Evolutionary conservation across 2,329 filamentous ascomycete genomes (phyloP).

Genomic region (Scortechinia acanthostroma): DNA sequence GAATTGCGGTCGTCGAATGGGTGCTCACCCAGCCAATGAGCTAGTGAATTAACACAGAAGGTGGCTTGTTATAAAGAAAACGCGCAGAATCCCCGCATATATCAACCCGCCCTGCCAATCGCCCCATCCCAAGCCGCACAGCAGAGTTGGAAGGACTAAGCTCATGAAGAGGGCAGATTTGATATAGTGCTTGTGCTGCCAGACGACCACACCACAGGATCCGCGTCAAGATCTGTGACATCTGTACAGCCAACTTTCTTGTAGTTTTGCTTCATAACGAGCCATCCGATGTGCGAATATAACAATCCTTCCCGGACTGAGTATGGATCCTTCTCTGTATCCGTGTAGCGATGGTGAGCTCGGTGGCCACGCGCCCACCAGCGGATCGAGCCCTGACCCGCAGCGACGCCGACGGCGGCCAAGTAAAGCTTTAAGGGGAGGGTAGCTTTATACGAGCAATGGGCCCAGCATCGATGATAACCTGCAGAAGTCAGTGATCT

Average conservation of each 20-base stretch:
- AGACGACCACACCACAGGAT: constrained; percentile 38
- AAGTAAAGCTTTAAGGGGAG: constrained; percentile 35
- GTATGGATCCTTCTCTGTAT: constrained; percentile 42
- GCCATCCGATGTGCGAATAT: constrained; percentile 41
- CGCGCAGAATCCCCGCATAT: constrained; percentile 40
- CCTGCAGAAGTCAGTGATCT: constrained; percentile 9
- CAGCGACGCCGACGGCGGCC: constrained; percentile 34
- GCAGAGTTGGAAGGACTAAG: constrained; percentile 34
- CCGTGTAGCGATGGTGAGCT: constrained; percentile 41
- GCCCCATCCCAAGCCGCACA: constrained; percentile 36
- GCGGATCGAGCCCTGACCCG: constrained; percentile 37
- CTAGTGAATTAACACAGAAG: constrained; percentile 44
- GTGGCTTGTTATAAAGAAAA: constrained; percentile 43
- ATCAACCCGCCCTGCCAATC: constrained; percentile 39
- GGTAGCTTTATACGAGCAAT: constrained; percentile 34
- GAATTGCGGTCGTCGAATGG: constrained; percentile 68
- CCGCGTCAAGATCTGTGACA: constrained; percentile 39
- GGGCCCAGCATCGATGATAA: constrained; percentile 29
- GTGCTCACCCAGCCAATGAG: constrained; percentile 50
- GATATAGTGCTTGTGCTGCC: constrained; percentile 38
- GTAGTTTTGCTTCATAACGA: constrained; percentile 45
- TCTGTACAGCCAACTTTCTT: constrained; percentile 40
- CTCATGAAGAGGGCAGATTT: constrained; percentile 36
- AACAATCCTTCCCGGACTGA: constrained; percentile 39
- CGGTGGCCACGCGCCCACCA: constrained; percentile 41